Evolutionary conservation across 75 land plant genomes (phyloP), one percentile per base, ranked within the genome.

Genomic region (Ceratopteris richardii): DNA sequence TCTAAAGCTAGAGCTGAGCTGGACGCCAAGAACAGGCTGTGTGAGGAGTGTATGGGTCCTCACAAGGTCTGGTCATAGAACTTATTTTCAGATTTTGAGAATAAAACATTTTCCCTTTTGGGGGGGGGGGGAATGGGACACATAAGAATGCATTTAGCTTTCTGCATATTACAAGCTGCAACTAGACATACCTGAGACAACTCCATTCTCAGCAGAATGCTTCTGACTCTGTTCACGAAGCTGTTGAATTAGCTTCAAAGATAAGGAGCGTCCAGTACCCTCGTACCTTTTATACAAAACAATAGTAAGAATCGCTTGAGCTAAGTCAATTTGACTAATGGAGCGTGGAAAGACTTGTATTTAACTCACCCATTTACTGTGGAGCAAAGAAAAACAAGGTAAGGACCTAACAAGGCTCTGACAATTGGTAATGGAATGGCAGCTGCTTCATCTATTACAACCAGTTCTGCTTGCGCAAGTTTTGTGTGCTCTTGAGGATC

Each of bases 381-480:
- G 40, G 98, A 94, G 41, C 96, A 90, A 18, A 94, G 72, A 72
- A 94, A 94, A 26, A 94, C 91, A 16, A 94, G 62, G 57, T 94
- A 90, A 21, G 98, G 98, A 31, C 98, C 98, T 51, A 94, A 86
- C 61, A 94, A 51, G 13, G 98, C 80, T 58, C 83, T 94, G 29
- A 94, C 98, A 31, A 86, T 61, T 1, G 98, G 98, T 54, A 94
- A 71, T 41, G 96, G 98, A 54, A 94, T 94, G 22, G 98, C 98
- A 57, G 98, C 98, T 28, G 98, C 98, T 66, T 94, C 98, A 77
- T 94, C 98, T 66, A 94, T 67, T 62, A 94, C 87, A 52, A 94
- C 63, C 33, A 94, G 71, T 52, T 94, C 96, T 51, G 88, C 98
- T 77, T 94, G 98, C 12, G 91, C 82, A 23, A 90, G 96, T 74